Conservation (phyloP, 2,329 filamentous ascomycete genomes). For the Pseudogymnoascus sp. region DNA sequence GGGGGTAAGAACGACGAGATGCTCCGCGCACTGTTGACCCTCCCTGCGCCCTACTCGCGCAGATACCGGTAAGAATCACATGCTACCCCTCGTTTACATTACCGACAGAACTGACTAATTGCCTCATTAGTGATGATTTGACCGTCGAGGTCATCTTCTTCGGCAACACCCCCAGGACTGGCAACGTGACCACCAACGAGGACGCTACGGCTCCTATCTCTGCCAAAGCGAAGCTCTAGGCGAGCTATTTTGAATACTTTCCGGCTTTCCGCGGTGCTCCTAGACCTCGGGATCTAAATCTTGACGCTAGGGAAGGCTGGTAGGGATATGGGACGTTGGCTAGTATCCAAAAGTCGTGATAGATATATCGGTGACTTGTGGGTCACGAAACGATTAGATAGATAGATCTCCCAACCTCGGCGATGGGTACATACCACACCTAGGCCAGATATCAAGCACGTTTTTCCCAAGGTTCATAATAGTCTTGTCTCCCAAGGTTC, state of each 20-base stretch:
- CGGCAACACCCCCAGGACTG: conserved; percentile 69
- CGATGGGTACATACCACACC: neutral
- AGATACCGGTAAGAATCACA: conserved; percentile 66
- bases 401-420: neutral
- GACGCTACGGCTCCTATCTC: conserved; percentile 62
- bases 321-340: neutral
- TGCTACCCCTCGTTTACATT: neutral
- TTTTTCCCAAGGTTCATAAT: neutral
- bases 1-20: conserved; percentile 92
- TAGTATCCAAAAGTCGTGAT: neutral
- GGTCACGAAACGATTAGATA: neutral
- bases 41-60: conserved; percentile 85
- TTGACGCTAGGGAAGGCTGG: neutral
- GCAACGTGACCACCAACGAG: conserved; percentile 74
- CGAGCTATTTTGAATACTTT: neutral
- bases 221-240: conserved; percentile 28
- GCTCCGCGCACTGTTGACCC: conserved; percentile 82
- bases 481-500: neutral
- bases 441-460: neutral
- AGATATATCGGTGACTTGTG: neutral
- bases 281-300: neutral
- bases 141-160: conserved; percentile 99
- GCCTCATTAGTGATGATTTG: conserved; percentile 67
- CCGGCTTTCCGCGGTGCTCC: neutral
- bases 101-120: conserved; percentile 16